Evolutionary conservation across 2,329 filamentous ascomycete genomes (phyloP), one percentile per base, ranked within the genome.

Genomic region (Ustulina deusta): DNA sequence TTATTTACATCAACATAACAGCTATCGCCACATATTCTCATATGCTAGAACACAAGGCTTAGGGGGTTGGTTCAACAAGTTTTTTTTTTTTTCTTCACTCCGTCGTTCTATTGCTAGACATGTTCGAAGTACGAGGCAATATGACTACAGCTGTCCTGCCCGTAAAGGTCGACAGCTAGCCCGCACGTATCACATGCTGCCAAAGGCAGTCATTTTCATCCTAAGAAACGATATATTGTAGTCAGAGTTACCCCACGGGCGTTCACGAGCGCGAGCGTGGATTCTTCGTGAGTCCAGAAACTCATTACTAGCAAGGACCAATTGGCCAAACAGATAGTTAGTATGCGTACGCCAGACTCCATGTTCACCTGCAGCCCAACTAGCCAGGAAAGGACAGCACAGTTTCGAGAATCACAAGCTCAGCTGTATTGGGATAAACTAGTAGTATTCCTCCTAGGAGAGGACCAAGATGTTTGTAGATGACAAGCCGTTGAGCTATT

Each of bases 401-500:
- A 48, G 17, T 7, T 44, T 59, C 58, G 36, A 54, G 44, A 25
- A 2, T 55, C 11, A 66, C 54, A 55, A 42, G 13, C 4, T 1
- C 9, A 34, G 25, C 11, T 22, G 15, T 29, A 52, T 38, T 46
- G 6, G 3, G 20, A 10, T 27, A 13, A 6, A 3, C 32, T 20
- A 20, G 25, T 42, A 7, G 13, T 29, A 25, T 40, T 42, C 38
- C n/a, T 17, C 25, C 20, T 25, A 27, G 0, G 10, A 57, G 15
- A 61, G 36, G 34, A 58, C 32, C n/a, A 61, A 61, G 6, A 54
- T 25, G 29, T 32, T 48, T 38, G 20, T 49, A 34, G 22, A 27
- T 32, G 9, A 20, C 51, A 52, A 44, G 22, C 32, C 3, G 15
- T 55, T 36, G 17, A 63, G 22, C 32, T 40, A 60, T 27, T 51